Conservation (phyloP, 2,329 filamentous ascomycete species). For the Emydomyces testavorans region DNA sequence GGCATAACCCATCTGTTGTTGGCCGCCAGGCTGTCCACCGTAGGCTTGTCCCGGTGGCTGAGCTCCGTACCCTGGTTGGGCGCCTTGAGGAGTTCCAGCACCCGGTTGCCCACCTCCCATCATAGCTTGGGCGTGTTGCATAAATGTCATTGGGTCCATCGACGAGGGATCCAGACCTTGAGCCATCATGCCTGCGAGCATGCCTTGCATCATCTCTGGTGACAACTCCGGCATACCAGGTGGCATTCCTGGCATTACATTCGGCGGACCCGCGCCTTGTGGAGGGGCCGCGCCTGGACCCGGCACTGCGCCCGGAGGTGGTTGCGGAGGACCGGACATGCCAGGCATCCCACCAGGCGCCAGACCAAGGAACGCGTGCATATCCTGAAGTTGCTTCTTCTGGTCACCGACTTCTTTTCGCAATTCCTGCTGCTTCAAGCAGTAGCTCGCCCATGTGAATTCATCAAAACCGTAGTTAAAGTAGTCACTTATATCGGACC, state of each 20-base stretch:
- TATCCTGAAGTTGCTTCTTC: conserved; percentile 55
- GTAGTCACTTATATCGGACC: conserved; percentile 89
- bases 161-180: conserved; percentile 43
- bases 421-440: conserved; percentile 71
- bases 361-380: conserved; percentile 49
- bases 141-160: conserved; percentile 45
- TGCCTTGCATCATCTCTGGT: conserved; percentile 48
- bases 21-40: conserved; percentile 28
- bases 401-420: conserved; percentile 67
- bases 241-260: conserved; percentile 36
- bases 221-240: conserved; percentile 42
- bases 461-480: conserved; percentile 99
- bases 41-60: conserved; percentile 27
- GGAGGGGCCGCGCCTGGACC: conserved; percentile 15
- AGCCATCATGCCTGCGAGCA: conserved; percentile 45
- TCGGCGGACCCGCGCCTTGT: conserved; percentile 13
- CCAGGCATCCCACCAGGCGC: conserved; percentile 35
- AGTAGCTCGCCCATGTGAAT: conserved; percentile 94
- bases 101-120: conserved; percentile 35
- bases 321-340: conserved; percentile 30
- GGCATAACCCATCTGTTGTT: conserved; percentile 34
- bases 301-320: conserved; percentile 21
- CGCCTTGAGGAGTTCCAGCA: conserved; percentile 27
- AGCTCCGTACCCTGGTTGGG: conserved; percentile 27
- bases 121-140: conserved; percentile 43